Percentiles rank a stretch among this genome's conserved stretches.
Conservation (phyloP, 139 green algal species). For the Picochlorum sp. region DNA sequence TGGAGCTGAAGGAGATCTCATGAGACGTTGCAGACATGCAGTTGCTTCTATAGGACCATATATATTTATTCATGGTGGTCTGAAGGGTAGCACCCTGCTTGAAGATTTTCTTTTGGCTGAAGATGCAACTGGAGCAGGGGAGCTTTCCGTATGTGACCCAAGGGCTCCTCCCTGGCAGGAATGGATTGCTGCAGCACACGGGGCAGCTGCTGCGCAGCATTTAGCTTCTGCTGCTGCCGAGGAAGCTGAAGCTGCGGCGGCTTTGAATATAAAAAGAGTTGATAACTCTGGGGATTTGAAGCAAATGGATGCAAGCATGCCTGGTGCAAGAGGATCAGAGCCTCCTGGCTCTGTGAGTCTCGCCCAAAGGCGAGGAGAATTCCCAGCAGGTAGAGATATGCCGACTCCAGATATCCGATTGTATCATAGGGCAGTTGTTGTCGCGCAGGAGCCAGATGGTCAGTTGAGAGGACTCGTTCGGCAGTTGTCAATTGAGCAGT, state of each 20-base stretch:
- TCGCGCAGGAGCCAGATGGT: constrained; percentile 53
- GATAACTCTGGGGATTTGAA: constrained; percentile 50
- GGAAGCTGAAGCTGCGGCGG: constrained; percentile 75
- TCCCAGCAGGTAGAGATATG: constrained; percentile 22
- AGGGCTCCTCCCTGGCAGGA: constrained; percentile 56
- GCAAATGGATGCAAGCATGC: constrained; percentile 35
- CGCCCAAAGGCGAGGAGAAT: constrained; percentile 25
- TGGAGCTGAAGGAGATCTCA: constrained; percentile 13
- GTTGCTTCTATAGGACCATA: constrained; percentile 77
- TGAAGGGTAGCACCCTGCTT: constrained; percentile 74
- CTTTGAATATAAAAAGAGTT: constrained; percentile 49
- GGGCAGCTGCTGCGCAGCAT: constrained; percentile 49
- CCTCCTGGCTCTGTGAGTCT: constrained; percentile 29
- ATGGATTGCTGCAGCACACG: constrained; percentile 70
- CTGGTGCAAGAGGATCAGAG: background rate
- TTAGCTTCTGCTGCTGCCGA: constrained; percentile 67
- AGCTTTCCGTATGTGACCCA: constrained; percentile 75
- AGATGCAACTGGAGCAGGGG: constrained; percentile 58
- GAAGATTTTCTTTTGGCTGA: constrained; percentile 73
- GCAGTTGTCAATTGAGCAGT: constrained; percentile 96
- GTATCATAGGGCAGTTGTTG: constrained; percentile 88
- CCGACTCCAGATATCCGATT: constrained; percentile 79
- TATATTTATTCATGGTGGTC: constrained; percentile 93
- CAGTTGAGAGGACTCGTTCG: constrained; percentile 70
- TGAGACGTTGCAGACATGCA: constrained; percentile 67